Percentiles rank a stretch among this genome's conserved stretches.
Evolutionary conservation across 73 alveolate genomes (phyloP).

Genomic region (Uronychia setigera): DNA sequence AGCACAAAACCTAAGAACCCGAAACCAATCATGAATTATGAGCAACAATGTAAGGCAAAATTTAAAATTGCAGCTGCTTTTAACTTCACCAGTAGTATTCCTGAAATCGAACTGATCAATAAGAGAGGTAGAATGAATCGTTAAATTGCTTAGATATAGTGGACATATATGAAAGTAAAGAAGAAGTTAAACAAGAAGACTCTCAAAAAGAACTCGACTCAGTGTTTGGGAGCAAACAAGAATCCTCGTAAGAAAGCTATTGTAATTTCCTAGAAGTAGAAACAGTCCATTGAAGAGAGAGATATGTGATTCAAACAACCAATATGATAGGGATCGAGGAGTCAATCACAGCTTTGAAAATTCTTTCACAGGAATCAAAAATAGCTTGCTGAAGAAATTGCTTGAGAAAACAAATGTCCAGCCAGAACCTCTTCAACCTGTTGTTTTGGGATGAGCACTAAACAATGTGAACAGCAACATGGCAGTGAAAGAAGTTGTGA

Average conservation of each 20-base stretch:
- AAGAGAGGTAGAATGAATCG: background rate
- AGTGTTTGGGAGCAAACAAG: background rate
- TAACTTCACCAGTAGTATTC: background rate
- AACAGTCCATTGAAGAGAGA: background rate
- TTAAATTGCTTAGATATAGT: background rate
- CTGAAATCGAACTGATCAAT: background rate
- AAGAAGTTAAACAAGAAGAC: background rate
- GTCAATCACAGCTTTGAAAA: background rate
- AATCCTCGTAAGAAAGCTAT: background rate
- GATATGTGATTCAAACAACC: background rate
- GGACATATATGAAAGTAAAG: background rate
- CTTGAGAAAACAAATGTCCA: background rate
- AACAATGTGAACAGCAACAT: background rate
- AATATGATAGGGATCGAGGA: background rate
- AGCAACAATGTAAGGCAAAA: background rate
- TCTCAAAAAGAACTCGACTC: background rate
- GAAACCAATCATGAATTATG: background rate
- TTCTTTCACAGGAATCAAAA: background rate
- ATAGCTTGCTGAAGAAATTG: background rate
- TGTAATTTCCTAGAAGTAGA: background rate
- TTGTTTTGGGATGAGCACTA: background rate
- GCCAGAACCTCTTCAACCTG: background rate
- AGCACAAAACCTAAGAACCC: background rate
- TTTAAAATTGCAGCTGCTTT: background rate
- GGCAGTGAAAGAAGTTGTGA: background rate